Evolutionary conservation across 139 green algal genomes (phyloP).

Genomic region (Ostreobium quekettii): DNA sequence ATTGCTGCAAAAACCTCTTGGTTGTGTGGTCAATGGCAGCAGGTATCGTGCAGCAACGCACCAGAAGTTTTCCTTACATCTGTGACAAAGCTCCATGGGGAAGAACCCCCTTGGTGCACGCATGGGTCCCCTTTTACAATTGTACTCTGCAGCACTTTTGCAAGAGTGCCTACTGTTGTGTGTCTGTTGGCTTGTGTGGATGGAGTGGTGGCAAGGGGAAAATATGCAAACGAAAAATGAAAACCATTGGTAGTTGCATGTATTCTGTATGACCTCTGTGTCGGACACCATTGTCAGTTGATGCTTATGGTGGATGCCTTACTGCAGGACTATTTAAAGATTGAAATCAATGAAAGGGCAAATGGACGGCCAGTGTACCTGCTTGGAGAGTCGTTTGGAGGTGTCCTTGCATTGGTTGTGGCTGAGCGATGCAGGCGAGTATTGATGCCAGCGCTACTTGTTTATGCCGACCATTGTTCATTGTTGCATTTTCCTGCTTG

Average conservation of each 20-base stretch:
- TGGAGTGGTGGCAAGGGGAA: neutral
- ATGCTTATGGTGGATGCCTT: too few relatives aligned
- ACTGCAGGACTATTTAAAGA: constrained; percentile 22
- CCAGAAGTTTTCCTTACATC: neutral
- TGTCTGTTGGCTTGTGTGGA: neutral
- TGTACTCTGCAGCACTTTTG: neutral
- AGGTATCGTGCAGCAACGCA: neutral
- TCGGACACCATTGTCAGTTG: too few relatives aligned
- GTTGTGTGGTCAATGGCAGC: too few relatives aligned
- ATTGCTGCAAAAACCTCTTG: too few relatives aligned
- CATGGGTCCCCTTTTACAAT: neutral
- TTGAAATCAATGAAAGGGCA: constrained; percentile 18
- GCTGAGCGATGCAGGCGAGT: constrained; percentile 26
- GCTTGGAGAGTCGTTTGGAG: constrained; percentile 82
- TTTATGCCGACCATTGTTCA: too few relatives aligned
- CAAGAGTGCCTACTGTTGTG: neutral
- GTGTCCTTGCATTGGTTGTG: constrained; percentile 61
- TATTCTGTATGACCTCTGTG: too few relatives aligned
- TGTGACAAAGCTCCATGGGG: neutral
- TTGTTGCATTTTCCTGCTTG: neutral
- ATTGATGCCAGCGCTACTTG: too few relatives aligned
- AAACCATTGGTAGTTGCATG: constrained; percentile 9
- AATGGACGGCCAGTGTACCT: constrained; percentile 71
- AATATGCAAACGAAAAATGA: neutral
- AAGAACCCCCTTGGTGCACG: neutral